phyloP scores from a whole-genome alignment of 345 rosid genomes.

The Citrus reticulata region DNA sequence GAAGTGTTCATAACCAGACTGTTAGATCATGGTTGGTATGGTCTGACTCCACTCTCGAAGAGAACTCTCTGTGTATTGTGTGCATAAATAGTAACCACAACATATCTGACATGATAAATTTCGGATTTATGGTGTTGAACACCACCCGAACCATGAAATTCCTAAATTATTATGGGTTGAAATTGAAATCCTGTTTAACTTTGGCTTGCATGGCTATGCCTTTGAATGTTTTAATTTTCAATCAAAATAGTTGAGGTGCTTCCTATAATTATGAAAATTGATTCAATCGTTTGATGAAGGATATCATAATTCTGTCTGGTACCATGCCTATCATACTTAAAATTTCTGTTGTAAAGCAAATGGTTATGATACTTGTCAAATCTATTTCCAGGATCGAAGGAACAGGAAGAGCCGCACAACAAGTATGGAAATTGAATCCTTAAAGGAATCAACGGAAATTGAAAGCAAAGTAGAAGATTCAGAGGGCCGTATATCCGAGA shows the following conservation, averaged over 20 bases:
- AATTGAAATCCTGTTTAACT: neutral
- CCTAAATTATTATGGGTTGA: neutral
- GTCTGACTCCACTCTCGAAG: neutral
- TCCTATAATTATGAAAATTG: neutral
- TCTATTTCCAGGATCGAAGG: constrained; percentile 63
- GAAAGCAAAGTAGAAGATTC: constrained; percentile 37
- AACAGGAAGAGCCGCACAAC: constrained; percentile 62
- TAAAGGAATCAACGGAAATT: constrained; percentile 47
- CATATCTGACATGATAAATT: neutral
- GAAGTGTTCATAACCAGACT: neutral
- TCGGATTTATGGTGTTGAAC: too few species aligned
- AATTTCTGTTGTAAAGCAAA: neutral
- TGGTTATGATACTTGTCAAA: neutral
- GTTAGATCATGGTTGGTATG: neutral
- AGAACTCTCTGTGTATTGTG: neutral
- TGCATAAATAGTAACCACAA: neutral
- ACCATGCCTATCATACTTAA: neutral
- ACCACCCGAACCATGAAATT: neutral
- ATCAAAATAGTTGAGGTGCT: neutral
- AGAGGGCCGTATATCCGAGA: constrained; percentile 31
- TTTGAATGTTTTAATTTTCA: neutral
- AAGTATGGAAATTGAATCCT: constrained; percentile 72
- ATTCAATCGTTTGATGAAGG: neutral
- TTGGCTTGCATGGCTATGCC: neutral
- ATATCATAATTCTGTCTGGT: neutral